These are phyloP conservation scores for Brassica juncea DNA, from an alignment of 345 rosid genomes.

Conservation along the genomic window DNA sequence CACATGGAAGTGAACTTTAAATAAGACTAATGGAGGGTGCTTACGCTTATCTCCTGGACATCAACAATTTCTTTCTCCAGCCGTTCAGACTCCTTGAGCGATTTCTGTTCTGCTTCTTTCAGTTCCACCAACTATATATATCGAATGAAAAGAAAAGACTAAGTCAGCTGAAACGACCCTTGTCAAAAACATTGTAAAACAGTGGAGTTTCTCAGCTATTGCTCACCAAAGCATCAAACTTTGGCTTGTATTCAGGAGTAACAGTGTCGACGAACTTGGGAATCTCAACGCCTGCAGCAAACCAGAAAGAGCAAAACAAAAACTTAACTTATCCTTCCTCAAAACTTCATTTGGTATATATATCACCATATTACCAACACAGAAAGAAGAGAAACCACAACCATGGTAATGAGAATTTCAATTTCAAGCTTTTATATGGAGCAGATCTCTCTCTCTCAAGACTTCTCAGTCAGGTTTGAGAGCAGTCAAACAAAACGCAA, in stretches of 20 bases:
- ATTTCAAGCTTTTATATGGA: background rate
- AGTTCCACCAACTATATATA: slow-evolving; percentile 70
- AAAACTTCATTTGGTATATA: background rate
- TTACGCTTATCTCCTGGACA: slow-evolving; percentile 89
- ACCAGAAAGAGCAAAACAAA: background rate
- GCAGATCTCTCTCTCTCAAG: background rate
- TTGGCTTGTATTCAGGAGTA: slow-evolving; percentile 92
- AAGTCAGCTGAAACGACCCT: background rate
- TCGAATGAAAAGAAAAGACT: background rate
- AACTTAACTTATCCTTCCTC: background rate
- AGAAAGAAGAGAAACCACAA: background rate
- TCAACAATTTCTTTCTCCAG: slow-evolving; percentile 87
- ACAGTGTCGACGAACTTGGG: slow-evolving; percentile 88
- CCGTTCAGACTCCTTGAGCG: slow-evolving; percentile 77
- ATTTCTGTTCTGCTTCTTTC: slow-evolving; percentile 85
- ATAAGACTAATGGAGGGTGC: background rate
- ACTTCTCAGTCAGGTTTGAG: background rate
- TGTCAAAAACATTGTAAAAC: background rate
- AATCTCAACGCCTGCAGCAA: slow-evolving; percentile 67
- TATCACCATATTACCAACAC: background rate
- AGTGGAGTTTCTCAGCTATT: background rate
- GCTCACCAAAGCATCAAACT: slow-evolving; percentile 87
- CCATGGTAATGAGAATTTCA: background rate
- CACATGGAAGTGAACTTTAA: background rate
- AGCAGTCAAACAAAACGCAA: background rate